Conservation (phyloP, 768 basidiomycete genomes). For the Podaxis sp. region DNA sequence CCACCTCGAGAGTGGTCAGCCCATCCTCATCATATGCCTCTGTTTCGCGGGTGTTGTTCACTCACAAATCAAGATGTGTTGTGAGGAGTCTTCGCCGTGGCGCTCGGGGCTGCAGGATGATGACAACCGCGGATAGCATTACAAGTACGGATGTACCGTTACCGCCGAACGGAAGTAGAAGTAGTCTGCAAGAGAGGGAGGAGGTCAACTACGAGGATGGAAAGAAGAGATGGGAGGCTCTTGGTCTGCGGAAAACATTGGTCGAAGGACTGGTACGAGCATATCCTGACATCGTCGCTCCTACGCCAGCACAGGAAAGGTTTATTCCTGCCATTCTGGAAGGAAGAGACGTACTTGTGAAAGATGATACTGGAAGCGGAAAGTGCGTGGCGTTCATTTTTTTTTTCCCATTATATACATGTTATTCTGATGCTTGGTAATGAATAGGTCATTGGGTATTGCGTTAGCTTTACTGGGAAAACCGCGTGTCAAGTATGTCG, state of each 20-base stretch:
- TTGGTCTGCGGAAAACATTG: slow-evolving; percentile 49
- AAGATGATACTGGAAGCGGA: slow-evolving; percentile 72
- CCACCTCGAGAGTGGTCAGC: slow-evolving; percentile 13
- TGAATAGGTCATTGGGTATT: slow-evolving; percentile 64
- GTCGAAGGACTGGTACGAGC: slow-evolving; percentile 47
- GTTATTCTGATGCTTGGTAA: not conserved
- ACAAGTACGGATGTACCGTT: not conserved
- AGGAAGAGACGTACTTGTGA: slow-evolving; percentile 59
- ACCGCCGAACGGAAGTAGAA: not conserved
- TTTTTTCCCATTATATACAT: not conserved
- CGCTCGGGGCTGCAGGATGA: not conserved
- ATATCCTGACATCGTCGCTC: slow-evolving; percentile 55
- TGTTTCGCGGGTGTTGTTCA: not conserved
- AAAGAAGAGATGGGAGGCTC: slow-evolving; percentile 37
- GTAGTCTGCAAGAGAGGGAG: not conserved
- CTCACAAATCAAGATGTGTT: not conserved
- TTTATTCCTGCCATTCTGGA: slow-evolving; percentile 59
- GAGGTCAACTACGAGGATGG: not conserved
- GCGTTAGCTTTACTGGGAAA: slow-evolving; percentile 63
- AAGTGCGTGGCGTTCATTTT: slow-evolving; percentile 46
- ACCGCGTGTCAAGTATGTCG: slow-evolving; percentile 27
- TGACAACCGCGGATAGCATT: not conserved
- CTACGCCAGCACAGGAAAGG: slow-evolving; percentile 54
- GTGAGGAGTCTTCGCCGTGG: no score
- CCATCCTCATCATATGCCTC: not conserved